phyloP scores from a whole-genome alignment of 768 basidiomycete species.

The Tylopilus sp. region DNA sequence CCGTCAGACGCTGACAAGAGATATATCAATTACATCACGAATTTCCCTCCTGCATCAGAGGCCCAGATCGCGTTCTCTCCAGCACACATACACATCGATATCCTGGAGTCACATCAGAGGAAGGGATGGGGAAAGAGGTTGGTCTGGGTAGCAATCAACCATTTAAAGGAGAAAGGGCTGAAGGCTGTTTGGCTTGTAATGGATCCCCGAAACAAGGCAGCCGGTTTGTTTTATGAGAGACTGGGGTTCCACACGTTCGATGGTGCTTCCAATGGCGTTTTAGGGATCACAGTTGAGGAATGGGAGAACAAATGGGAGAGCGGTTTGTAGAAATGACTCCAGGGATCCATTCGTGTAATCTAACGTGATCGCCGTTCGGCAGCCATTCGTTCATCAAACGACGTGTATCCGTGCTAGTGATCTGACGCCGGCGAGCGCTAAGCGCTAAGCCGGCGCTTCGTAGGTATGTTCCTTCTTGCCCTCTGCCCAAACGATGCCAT shows the following conservation, averaged over 20 bases:
- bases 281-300: slow-evolving; percentile 54
- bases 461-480: no score
- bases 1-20: slow-evolving; percentile 23
- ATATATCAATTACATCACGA: slow-evolving; percentile 36
- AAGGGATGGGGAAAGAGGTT: slow-evolving; percentile 70
- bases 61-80: slow-evolving; percentile 61
- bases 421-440: no score
- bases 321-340: neutral
- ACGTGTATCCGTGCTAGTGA: no score
- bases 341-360: no score
- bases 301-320: slow-evolving; percentile 22
- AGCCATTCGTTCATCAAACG: no score
- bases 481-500: no score
- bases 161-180: slow-evolving; percentile 45
- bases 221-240: slow-evolving; percentile 57
- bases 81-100: slow-evolving; percentile 75
- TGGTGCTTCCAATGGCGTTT: slow-evolving; percentile 45
- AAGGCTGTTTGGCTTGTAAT: slow-evolving; percentile 66
- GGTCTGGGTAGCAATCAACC: slow-evolving; percentile 50
- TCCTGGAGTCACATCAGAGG: slow-evolving; percentile 62
- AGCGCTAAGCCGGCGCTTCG: no score
- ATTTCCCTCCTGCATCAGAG: slow-evolving; percentile 41
- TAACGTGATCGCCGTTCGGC: no score
- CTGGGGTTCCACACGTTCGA: slow-evolving; percentile 60
- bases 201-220: slow-evolving; percentile 59